Evolutionary conservation across 2,329 filamentous ascomycete species (phyloP).

Genomic region (Cadophora malorum): DNA sequence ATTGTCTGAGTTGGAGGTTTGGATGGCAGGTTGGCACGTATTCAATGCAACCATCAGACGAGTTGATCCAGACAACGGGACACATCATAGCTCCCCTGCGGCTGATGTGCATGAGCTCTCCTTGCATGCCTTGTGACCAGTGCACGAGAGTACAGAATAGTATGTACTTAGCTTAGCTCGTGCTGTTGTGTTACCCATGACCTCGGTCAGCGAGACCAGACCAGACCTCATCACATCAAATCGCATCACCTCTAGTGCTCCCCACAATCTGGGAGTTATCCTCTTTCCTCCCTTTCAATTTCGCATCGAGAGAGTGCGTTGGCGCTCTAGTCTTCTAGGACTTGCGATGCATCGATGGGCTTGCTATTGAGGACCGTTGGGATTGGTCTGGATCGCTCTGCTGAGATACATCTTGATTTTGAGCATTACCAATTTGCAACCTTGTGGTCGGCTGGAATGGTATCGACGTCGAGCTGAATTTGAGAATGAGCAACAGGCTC

Average conservation of each 20-base stretch:
- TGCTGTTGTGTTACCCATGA: slow-evolving; percentile 11
- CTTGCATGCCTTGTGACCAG: slow-evolving; percentile 12
- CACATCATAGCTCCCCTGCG: slow-evolving; percentile 12
- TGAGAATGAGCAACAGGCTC: not conserved
- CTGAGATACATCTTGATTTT: not conserved
- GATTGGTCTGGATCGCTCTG: not conserved
- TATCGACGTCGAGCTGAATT: not conserved
- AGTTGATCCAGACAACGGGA: not conserved
- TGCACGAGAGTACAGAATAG: slow-evolving; percentile 11
- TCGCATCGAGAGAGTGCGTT: not conserved
- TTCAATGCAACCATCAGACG: slow-evolving; percentile 2
- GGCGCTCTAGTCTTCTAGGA: not conserved
- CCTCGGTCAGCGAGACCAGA: not conserved
- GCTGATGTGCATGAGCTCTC: slow-evolving; percentile 19
- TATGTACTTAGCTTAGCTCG: not conserved
- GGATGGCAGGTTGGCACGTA: not conserved
- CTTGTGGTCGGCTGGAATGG: not conserved
- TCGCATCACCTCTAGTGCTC: slow-evolving; percentile 5
- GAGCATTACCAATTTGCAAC: not conserved
- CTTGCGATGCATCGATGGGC: slow-evolving; percentile 13
- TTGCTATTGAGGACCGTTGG: slow-evolving; percentile 14
- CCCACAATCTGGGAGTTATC: not conserved
- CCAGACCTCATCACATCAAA: not conserved
- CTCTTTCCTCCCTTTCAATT: not conserved
- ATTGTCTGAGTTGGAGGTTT: not conserved